These are phyloP conservation scores for Nakazawaea wickerhamii DNA, from an alignment of 805 yeast genomes.

Conservation along the genomic window DNA sequence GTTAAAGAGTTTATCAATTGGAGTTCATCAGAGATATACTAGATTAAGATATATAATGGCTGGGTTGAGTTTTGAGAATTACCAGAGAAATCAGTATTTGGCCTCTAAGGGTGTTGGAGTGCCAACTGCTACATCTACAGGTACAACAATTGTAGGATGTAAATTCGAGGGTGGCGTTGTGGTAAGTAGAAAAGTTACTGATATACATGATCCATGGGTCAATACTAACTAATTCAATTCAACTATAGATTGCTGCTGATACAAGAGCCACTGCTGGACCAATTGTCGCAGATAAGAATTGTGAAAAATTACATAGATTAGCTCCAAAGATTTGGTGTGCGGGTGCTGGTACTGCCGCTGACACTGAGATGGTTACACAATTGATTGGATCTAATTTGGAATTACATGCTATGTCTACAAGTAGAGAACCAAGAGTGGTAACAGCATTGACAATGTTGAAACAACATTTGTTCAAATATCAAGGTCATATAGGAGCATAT, in stretches of 20 bases:
- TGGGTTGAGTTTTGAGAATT: slow-evolving; percentile 90
- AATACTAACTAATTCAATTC: background rate
- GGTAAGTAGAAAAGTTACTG: too few species aligned
- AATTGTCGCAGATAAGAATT: slow-evolving; percentile 96
- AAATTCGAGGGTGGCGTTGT: slow-evolving; percentile 91
- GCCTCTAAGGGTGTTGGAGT: slow-evolving; percentile 65
- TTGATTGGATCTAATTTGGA: slow-evolving; percentile 87
- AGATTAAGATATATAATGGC: slow-evolving; percentile 46
- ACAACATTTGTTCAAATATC: slow-evolving; percentile 94
- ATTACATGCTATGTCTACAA: slow-evolving; percentile 77
- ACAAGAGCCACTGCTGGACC: slow-evolving; percentile 97
- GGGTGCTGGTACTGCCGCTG: slow-evolving; percentile 99
- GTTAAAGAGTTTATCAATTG: too few species aligned
- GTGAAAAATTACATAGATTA: slow-evolving; percentile 88
- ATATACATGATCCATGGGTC: too few species aligned
- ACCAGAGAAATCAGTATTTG: slow-evolving; percentile 78
- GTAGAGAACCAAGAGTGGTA: slow-evolving; percentile 87
- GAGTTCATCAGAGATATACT: background rate
- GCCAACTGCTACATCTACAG: slow-evolving; percentile 94
- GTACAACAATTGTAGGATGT: slow-evolving; percentile 98
- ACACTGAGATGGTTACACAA: slow-evolving; percentile 96
- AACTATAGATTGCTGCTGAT: slow-evolving; percentile 89
- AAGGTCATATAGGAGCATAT: slow-evolving; percentile 96
- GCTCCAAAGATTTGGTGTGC: slow-evolving; percentile 98
- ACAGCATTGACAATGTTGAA: slow-evolving; percentile 89